Percentiles rank a stretch among this genome's conserved stretches.
Evolutionary conservation across 2,329 filamentous ascomycete species (phyloP).

Genomic region (Botrytis sinoallii): DNA sequence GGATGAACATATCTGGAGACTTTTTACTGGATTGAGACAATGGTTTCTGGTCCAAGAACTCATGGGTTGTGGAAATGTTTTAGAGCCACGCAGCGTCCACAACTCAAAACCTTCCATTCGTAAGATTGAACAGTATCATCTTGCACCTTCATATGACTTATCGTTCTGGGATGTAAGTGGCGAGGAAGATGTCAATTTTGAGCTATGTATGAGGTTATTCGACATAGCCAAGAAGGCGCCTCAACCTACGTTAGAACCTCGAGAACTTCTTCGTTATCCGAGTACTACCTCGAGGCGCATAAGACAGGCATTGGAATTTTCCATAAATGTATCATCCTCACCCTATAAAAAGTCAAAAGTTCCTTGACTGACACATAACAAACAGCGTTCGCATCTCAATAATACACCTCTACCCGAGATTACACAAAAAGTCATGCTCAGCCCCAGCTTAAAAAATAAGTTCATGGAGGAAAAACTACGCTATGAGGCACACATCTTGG

Average conservation of each 20-base stretch:
- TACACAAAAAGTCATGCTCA: no score
- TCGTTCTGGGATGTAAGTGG: background rate
- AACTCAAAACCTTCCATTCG: background rate
- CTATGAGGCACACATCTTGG: no score
- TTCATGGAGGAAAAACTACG: no score
- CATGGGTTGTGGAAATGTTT: background rate
- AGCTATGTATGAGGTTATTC: background rate
- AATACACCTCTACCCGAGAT: no score
- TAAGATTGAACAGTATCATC: background rate
- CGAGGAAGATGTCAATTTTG: background rate
- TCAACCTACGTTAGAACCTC: background rate
- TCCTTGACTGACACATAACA: no score
- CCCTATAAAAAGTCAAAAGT: no score
- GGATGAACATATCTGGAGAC: background rate
- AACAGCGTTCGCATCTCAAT: no score
- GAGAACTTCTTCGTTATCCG: background rate
- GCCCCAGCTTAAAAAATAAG: no score
- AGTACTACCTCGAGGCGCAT: fast-evolving
- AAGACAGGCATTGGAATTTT: background rate
- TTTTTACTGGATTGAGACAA: background rate
- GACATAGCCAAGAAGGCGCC: fast-evolving
- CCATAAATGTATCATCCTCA: no score
- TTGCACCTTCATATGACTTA: background rate
- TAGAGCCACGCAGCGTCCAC: background rate
- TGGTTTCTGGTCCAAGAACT: background rate